Evolutionary conservation across 768 basidiomycete genomes (phyloP), one percentile per base, ranked within the genome.

Genomic region (Auricularia heimuer): DNA sequence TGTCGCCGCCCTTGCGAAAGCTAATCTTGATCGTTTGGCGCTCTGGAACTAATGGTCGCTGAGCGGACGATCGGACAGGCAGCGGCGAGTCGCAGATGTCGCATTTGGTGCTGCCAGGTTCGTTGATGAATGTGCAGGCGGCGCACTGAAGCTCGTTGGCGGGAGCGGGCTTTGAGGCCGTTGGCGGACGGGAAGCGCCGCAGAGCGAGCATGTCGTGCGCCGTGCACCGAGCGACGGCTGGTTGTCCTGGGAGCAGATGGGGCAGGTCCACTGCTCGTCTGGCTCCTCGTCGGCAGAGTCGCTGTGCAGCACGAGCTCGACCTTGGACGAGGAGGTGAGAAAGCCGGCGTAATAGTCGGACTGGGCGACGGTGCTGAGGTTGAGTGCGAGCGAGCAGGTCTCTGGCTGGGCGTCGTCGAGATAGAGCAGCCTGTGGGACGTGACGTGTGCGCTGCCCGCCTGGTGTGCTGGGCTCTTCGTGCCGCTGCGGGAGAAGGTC

Each of bases 1-100:
- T 89, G 72, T 90, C 94, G 0, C 95, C 95, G 3, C 95, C 94
- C 72, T 86, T 91, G 54, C 96, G 82, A 74, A 99, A 98, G 74
- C 92, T 94, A 64, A 99, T 73, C 68, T 90, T 89, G 61, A 97
- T 83, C 65, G 77, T 72, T 4, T 70, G 70, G 44, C 74, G 71
- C 35, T 73, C 72, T 7, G 69, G 63, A 47, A 77, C 78, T 1
- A 82, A 82, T 0, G 6, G 61, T 0, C 77, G 76, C 4, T 89
- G 86, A 7, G 78, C 0, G 89, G 87, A 3, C 39, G 39, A 7
- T 42, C 39, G 83, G 87, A 4, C 87, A 89, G 85, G 86, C 10
- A 98, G 77, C 0, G 83, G 77, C 3, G 92, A 88, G 4, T 80
- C 81, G 72, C 96, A 98, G 2, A 98, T 89, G 74, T 98, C 96